Base-by-base conservation (phyloP, 2,329 filamentous ascomycete genomes). In the Zasmidium citrigriseum region DNA sequence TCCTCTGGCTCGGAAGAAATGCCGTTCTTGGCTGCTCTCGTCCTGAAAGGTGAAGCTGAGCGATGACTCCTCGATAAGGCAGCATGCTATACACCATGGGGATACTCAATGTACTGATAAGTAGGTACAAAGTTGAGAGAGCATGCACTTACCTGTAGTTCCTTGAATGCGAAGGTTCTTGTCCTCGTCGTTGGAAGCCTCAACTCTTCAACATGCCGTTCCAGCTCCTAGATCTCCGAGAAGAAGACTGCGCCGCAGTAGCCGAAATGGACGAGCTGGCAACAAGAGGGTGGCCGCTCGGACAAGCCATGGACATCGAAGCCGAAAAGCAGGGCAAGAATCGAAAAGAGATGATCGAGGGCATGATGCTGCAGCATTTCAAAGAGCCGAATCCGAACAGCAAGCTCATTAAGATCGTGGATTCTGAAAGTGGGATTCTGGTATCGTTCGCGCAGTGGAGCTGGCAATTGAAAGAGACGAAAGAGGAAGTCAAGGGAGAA, bases 371-470 rank as follows among this genome's bases (percentile, higher is more conserved):
- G 25, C 57, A 4, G 53, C 50, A 12, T 54, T 56, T 11, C 16
- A 55, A 63, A 2, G 58, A 67, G 23, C 34, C 44, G 5, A 54
- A 54, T 21, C 54, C 51, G 18, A 24, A 12, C 29, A 16, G 44
- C 27, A 46, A 48, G 10, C 62, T 60, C 57, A n/a, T 67, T 23
- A 64, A 70, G 45, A 62, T 63, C 34, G 48, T 45, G 21, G 65
- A 69, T 23, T 51, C 59, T 0, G 61, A 61, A 41, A 59, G 57
- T 11, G 57, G 58, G n/a, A 58, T 64, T 50, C 48, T 68, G 21
- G 52, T 67, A 10, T 64, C 65, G 25, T 60, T 50, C 3, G 66
- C 66, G 14, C 48, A 68, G 55, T 70, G 66, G 62, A 50, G 46
- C 4, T 63, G 62, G 22, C 59, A 59, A 9, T 50, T 52, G 16